Evolutionary conservation across 345 rosid species (phyloP).

Genomic region (Aquilaria malaccensis): DNA sequence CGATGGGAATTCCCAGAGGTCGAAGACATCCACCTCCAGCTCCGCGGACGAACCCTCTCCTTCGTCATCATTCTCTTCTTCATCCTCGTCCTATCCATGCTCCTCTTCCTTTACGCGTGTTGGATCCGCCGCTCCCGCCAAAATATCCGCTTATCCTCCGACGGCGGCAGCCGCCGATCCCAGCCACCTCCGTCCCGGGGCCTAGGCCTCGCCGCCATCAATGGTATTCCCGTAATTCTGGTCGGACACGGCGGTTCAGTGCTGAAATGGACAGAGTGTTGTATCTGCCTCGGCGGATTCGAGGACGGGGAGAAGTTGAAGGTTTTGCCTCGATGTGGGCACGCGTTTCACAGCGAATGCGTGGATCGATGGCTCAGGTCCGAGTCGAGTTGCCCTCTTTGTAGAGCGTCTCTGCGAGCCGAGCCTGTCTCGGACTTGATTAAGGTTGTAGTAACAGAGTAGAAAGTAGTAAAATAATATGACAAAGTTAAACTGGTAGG

Average conservation of each 20-base stretch:
- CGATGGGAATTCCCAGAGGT: slow-evolving; percentile 44
- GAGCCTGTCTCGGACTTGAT: slow-evolving; percentile 18
- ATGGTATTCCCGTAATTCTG: slow-evolving; percentile 19
- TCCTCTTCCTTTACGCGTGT: slow-evolving; percentile 32
- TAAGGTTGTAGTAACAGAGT: slow-evolving; percentile 8
- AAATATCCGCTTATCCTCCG: not conserved
- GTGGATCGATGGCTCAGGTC: slow-evolving; percentile 60
- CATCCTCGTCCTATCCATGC: slow-evolving; percentile 18
- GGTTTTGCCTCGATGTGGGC: slow-evolving; percentile 54
- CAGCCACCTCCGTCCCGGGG: slow-evolving; percentile 13
- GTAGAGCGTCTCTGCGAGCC: slow-evolving; percentile 36
- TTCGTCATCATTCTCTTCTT: slow-evolving; percentile 25
- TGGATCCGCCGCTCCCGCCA: slow-evolving; percentile 29
- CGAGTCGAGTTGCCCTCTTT: slow-evolving; percentile 71
- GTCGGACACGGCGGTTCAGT: not conserved
- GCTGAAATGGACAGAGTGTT: slow-evolving; percentile 34
- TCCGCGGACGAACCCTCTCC: slow-evolving; percentile 34
- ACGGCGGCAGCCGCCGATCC: too few species aligned
- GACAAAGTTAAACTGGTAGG: not conserved
- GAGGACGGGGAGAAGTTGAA: slow-evolving; percentile 72
- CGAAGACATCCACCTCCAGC: slow-evolving; percentile 32
- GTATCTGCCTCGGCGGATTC: slow-evolving; percentile 57
- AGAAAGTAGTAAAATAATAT: not conserved
- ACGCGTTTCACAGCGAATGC: slow-evolving; percentile 56
- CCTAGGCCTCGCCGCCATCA: slow-evolving; percentile 17